Base-by-base conservation (phyloP, 1,139 yeast species). In the Suhomyces terraborum region DNA sequence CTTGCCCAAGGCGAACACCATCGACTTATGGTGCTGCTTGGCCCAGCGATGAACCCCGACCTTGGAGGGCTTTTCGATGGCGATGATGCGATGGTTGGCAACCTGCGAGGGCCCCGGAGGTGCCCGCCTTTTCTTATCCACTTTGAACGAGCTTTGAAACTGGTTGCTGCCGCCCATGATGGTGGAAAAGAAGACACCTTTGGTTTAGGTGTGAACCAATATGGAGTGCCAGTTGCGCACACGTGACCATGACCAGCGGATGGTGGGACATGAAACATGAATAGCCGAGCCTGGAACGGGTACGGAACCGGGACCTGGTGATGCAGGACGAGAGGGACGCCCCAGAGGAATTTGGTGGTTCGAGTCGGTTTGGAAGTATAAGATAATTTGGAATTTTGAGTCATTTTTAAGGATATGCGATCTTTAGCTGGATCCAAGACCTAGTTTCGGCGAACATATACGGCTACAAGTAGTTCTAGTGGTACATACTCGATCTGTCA, bases 71-170 rank as follows among this genome's bases (percentile, higher is more conserved):
- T 34, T 36, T 23, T 35, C 42, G 7, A 29, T 8, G 8, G 43
- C 8, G 23, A 39, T 16, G 8, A 17, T 5, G n/a, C 35, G 34
- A 3, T n/a, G 36, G 3, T n/a, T 13, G 13, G 39, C 32, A 7
- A 50, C 28, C 7, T 44, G 48, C 2, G 54, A 49, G n/a, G 50
- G 45, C 8, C 52, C 54, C 3, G 54, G 54, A 5, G 42, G 48
- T 14, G 36, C 41, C 26, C 41, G 39, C 32, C 42, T 39, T 22
- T 44, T 41, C 32, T 46, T 49, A 32, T 46, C 44, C 26, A 39
- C 36, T 31, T 35, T 35, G 38, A 40, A 40, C 33, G 42, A 25
- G 25, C 35, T 35, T 23, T 40, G 42, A 19, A 21, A 40, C 36
- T 17, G 35, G 21, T 28, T 34, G 29, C 35, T 12, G 16, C 28